Conservation (phyloP, 805 yeast genomes). For the Metschnikowia proteae region DNA sequence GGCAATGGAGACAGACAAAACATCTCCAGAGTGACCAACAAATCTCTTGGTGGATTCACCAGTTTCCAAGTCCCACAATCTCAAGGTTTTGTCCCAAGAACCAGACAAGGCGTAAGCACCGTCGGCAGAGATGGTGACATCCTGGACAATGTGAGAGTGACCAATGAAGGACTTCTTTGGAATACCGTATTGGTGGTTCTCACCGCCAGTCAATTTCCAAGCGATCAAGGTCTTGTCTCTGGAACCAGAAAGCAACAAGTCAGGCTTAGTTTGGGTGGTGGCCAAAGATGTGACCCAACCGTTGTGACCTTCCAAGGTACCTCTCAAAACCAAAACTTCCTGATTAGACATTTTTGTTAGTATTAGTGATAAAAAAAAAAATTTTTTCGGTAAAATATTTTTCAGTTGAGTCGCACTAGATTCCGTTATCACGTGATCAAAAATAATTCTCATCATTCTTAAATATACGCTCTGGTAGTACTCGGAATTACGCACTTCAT, state of each 20-base stretch:
- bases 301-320: conserved; percentile 89
- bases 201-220: conserved; percentile 96
- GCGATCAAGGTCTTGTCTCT: conserved; percentile 98
- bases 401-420: conserved; percentile 7
- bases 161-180: conserved; percentile 97
- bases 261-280: conserved; percentile 97
- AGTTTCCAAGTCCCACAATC: conserved; percentile 95
- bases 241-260: conserved; percentile 95
- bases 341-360: conserved; percentile 59
- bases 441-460: conserved; percentile 15
- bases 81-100: conserved; percentile 99
- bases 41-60: conserved; percentile 94
- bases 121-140: conserved; percentile 95
- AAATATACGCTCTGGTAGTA: conserved; percentile 25
- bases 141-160: conserved; percentile 99
- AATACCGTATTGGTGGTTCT: conserved; percentile 89
- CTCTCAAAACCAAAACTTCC: conserved; percentile 99
- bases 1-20: conserved; percentile 93
- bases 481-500: conserved; percentile 35
- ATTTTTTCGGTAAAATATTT: conserved; percentile 9
- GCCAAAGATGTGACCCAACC: conserved; percentile 98
- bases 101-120: conserved; percentile 97
- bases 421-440: conserved; percentile 19
- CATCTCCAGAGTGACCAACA: conserved; percentile 98
- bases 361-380: conserved; percentile 8